Conservation (phyloP, 2,329 filamentous ascomycete genomes). For the Hypoxylon sp. region DNA sequence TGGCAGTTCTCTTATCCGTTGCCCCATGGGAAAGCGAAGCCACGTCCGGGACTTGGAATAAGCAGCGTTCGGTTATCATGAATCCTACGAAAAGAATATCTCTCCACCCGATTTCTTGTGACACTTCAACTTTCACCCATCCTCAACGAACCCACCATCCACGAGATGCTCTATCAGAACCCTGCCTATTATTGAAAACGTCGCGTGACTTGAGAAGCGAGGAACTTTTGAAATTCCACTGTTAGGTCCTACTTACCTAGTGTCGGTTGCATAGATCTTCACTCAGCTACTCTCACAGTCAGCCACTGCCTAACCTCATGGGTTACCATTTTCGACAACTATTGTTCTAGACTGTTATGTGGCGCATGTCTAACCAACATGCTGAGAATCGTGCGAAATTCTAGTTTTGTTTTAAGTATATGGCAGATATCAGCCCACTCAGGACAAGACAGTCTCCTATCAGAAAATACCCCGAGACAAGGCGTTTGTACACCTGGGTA, state of each 20-base stretch:
- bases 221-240: slow-evolving; percentile 5
- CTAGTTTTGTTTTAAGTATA: slow-evolving; percentile 1
- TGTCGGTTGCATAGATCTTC: slow-evolving; percentile 3
- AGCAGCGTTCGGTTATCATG: background rate
- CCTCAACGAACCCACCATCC: background rate
- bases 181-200: background rate
- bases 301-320: background rate
- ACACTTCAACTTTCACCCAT: background rate
- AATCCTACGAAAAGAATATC: slow-evolving; percentile 7
- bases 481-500: background rate
- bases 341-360: background rate
- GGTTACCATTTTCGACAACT: background rate
- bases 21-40: slow-evolving; percentile 5
- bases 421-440: background rate
- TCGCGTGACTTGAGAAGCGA: slow-evolving; percentile 16
- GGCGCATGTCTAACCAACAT: background rate
- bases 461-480: slow-evolving; percentile 9
- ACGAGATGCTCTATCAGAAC: slow-evolving; percentile 4
- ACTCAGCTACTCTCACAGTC: background rate
- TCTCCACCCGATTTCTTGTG: background rate
- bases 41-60: slow-evolving; percentile 1
- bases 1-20: background rate
- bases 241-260: background rate
- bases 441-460: slow-evolving; percentile 8
- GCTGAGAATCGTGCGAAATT: background rate